phyloP scores from a whole-genome alignment of 352 stramenopile species.

The Phytophthora boehmeriae region DNA sequence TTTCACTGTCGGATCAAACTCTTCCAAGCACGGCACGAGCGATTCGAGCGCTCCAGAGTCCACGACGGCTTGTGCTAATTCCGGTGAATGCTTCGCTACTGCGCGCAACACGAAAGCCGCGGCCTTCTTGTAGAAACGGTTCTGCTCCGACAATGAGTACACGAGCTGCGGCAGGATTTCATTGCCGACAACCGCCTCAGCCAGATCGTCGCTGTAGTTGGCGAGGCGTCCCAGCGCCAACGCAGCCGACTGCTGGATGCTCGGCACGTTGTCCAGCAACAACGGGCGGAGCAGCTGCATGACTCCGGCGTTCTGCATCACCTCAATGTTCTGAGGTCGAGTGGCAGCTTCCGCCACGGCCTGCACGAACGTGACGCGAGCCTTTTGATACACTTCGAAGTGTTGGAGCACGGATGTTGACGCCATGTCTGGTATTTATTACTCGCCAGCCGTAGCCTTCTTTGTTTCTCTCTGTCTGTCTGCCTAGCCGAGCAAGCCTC shows the following conservation, averaged over 20 bases:
- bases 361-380: constrained; percentile 94
- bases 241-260: constrained; percentile 95
- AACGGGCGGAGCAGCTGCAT: constrained; percentile 95
- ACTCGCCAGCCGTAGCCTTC: background rate
- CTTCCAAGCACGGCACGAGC: constrained; percentile 93
- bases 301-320: constrained; percentile 96
- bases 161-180: constrained; percentile 97
- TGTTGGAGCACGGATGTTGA: constrained; percentile 92
- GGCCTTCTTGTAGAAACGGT: constrained; percentile 96
- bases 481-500: no score
- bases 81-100: constrained; percentile 95
- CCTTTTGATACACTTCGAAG: constrained; percentile 97
- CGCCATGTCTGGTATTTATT: constrained; percentile 47
- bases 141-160: constrained; percentile 95
- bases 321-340: constrained; percentile 96
- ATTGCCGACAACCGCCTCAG: constrained; percentile 94
- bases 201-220: constrained; percentile 96
- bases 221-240: constrained; percentile 92
- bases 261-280: constrained; percentile 94
- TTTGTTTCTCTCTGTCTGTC: constrained; percentile 9
- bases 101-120: constrained; percentile 93
- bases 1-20: constrained; percentile 96
- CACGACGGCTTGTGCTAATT: constrained; percentile 94
- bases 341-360: constrained; percentile 93
- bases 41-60: constrained; percentile 93